These are phyloP conservation scores for Aspergillus pseudoterreus DNA, from an alignment of 2,329 filamentous ascomycete species.

Conservation along the genomic window DNA sequence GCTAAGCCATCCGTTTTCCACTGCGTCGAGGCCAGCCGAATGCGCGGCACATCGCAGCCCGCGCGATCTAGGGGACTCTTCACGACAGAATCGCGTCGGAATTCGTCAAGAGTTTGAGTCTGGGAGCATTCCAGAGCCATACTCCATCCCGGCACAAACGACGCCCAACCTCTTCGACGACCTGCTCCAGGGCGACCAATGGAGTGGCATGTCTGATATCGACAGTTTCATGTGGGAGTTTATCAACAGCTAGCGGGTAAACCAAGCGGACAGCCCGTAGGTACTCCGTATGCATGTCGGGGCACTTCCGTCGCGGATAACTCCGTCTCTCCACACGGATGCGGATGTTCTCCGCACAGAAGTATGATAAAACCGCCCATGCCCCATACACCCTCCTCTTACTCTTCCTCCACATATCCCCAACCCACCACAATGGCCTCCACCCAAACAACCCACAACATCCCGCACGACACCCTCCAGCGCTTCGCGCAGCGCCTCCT, in stretches of 20 bases:
- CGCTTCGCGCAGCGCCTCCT: conserved; percentile 15
- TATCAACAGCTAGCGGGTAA: conserved; percentile 9
- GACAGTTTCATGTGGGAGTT: conserved; percentile 29
- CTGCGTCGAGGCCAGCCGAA: too few relatives aligned
- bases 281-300: too few relatives aligned
- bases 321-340: too few relatives aligned
- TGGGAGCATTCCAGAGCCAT: too few relatives aligned
- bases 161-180: conserved; percentile 15
- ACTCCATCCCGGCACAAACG: too few relatives aligned
- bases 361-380: neutral
- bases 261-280: too few relatives aligned
- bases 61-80: too few relatives aligned
- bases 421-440: neutral
- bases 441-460: neutral
- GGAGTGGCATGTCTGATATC: conserved; percentile 24
- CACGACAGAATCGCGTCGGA: neutral
- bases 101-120: neutral
- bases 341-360: too few relatives aligned
- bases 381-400: neutral
- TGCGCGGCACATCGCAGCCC: too few relatives aligned
- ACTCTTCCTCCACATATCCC: neutral
- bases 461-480: neutral
- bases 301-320: too few relatives aligned
- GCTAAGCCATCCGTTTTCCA: conserved; percentile 4
- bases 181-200: conserved; percentile 20